Evolutionary conservation across 208 protist species (phyloP).

Genomic region (Crithidia acanthocephali): DNA sequence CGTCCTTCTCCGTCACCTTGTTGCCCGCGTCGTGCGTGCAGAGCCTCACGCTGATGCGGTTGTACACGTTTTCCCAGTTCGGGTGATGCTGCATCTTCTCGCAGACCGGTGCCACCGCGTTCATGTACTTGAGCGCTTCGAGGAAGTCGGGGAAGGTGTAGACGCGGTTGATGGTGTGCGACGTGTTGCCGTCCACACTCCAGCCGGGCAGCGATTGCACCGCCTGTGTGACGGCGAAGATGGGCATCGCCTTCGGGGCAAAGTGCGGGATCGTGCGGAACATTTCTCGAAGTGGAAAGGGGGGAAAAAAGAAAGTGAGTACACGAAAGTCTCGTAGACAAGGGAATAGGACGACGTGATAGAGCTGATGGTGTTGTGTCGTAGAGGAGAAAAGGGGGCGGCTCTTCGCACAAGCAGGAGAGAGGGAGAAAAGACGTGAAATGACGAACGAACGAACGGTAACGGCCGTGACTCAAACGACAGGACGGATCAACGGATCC

Average conservation of each 20-base stretch:
- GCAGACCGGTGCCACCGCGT: slow-evolving; percentile 68
- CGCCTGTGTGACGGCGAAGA: slow-evolving; percentile 85
- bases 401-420: not conserved
- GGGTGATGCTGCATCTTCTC: slow-evolving; percentile 95
- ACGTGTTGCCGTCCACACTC: slow-evolving; percentile 47
- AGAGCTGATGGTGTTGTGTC: no score
- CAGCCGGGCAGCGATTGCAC: slow-evolving; percentile 81
- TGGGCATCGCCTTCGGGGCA: slow-evolving; percentile 51
- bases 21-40: slow-evolving; percentile 95
- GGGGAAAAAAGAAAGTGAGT: no score
- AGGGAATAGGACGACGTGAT: no score
- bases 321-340: no score
- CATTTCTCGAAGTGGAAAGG: no score
- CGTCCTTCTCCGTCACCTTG: slow-evolving; percentile 80
- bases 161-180: slow-evolving; percentile 55
- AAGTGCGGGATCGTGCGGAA: slow-evolving; percentile 6
- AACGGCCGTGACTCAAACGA: not conserved
- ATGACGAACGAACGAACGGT: not conserved
- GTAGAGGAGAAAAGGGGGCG: no score
- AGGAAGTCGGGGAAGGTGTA: slow-evolving; percentile 90
- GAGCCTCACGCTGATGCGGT: slow-evolving; percentile 91
- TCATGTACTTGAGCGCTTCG: slow-evolving; percentile 94
- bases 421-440: not conserved
- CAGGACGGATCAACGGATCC: no score
- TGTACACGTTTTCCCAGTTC: slow-evolving; percentile 96